These are phyloP conservation scores for Aspergillus steynii DNA, from an alignment of 495 filamentous ascomycete genomes.

Conservation along the genomic window DNA sequence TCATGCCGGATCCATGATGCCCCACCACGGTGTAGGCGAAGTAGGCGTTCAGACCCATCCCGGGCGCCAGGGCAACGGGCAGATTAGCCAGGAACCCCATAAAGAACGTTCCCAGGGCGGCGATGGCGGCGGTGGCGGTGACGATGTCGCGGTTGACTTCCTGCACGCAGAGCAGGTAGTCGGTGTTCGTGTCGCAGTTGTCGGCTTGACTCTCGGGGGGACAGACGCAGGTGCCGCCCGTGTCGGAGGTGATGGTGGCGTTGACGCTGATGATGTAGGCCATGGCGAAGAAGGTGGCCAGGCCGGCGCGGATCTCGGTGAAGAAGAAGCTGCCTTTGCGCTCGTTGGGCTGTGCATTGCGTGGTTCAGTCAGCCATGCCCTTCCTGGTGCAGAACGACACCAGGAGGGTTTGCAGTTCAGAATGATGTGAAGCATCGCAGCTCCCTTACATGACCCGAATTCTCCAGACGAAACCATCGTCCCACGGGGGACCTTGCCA, in stretches of 20 bases:
- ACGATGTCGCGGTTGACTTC: conserved; percentile 74
- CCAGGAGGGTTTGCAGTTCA: background rate
- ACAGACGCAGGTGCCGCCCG: conserved; percentile 78
- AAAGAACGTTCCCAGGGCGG: conserved; percentile 66
- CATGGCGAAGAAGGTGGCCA: conserved; percentile 87
- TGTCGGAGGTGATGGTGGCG: conserved; percentile 62
- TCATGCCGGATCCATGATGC: conserved; percentile 62
- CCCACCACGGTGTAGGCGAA: conserved; percentile 84
- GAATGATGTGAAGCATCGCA: background rate
- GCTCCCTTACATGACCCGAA: conserved; percentile 65
- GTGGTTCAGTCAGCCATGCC: background rate
- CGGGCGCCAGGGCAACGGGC: conserved; percentile 75
- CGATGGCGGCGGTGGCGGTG: conserved; percentile 77
- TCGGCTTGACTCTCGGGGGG: conserved; percentile 45
- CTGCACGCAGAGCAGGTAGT: conserved; percentile 63
- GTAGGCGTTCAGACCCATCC: conserved; percentile 84
- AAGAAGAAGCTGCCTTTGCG: conserved; percentile 76
- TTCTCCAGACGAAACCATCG: conserved; percentile 73
- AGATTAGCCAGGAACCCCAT: conserved; percentile 74
- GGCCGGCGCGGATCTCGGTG: conserved; percentile 74
- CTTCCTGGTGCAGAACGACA: too few relatives aligned
- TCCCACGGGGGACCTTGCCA: conserved; percentile 63
- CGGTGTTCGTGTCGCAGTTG: conserved; percentile 53
- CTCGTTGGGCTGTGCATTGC: conserved; percentile 49
- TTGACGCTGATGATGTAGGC: conserved; percentile 81